Conservation (phyloP, 2,329 filamentous ascomycete species). For the Aureobasidium vineae region DNA sequence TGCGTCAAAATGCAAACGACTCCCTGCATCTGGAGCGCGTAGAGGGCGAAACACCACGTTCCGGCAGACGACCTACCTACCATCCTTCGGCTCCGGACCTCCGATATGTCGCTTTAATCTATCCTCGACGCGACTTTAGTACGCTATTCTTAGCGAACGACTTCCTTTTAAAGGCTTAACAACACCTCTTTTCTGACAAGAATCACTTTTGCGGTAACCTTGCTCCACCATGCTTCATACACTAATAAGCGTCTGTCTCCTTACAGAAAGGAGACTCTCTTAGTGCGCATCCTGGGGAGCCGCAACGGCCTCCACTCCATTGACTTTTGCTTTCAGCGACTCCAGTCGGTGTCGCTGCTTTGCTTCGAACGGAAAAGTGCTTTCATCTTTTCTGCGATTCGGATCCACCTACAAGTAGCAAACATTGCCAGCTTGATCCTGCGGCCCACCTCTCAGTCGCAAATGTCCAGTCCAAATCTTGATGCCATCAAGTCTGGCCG, state of each 20-base stretch:
- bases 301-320: slow-evolving; percentile 1
- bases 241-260: neutral
- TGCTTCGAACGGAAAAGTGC: too few relatives aligned
- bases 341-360: neutral
- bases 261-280: neutral
- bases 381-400: neutral
- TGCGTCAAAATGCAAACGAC: neutral
- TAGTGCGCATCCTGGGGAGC: slow-evolving; percentile 2
- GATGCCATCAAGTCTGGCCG: neutral
- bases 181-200: neutral
- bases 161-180: neutral
- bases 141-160: neutral
- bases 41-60: slow-evolving; percentile 1
- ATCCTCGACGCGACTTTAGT: neutral
- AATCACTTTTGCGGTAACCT: neutral
- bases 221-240: neutral
- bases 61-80: neutral
- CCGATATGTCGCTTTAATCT: neutral
- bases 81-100: neutral
- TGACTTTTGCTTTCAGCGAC: neutral
- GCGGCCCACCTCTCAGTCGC: neutral
- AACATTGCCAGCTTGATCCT: neutral
- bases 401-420: neutral
- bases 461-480: neutral
- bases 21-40: neutral